These are phyloP conservation scores for Cyclanthera cordifolia DNA, from an alignment of 306 rosid species.

Conservation along the genomic window DNA sequence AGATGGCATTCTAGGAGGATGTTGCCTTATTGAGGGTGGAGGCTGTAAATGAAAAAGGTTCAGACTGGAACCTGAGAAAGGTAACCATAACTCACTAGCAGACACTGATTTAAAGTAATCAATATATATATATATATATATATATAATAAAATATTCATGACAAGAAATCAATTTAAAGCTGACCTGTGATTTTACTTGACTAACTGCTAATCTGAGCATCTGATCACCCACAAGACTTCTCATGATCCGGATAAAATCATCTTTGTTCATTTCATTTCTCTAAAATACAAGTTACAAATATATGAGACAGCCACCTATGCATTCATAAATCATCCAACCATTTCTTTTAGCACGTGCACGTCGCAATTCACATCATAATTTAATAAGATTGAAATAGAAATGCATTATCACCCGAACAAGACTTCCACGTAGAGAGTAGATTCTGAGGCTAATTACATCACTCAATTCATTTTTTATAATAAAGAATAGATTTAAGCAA, in stretches of 20 bases:
- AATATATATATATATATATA: neutral
- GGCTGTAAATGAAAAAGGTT: slow-evolving; percentile 25
- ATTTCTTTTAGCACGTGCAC: neutral
- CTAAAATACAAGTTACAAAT: slow-evolving; percentile 30
- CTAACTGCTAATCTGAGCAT: slow-evolving; percentile 68
- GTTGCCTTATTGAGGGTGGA: slow-evolving; percentile 44
- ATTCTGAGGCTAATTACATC: neutral
- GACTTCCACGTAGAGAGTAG: neutral
- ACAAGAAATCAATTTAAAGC: slow-evolving; percentile 10
- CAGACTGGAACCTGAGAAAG: slow-evolving; percentile 8
- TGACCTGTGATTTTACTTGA: slow-evolving; percentile 60
- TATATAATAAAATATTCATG: neutral
- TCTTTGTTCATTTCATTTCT: slow-evolving; percentile 77
- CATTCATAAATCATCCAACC: slow-evolving; percentile 14
- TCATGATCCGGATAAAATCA: slow-evolving; percentile 60
- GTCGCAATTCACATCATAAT: slow-evolving; percentile 2
- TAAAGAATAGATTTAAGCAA: neutral
- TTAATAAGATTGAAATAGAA: neutral
- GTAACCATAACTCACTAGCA: neutral
- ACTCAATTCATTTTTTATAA: neutral
- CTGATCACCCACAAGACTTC: slow-evolving; percentile 77
- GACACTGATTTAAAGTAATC: slow-evolving; percentile 2
- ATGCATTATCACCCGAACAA: neutral
- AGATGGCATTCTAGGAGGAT: slow-evolving; percentile 49
- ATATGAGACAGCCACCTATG: slow-evolving; percentile 16